Evolutionary conservation across 2,329 filamentous ascomycete genomes (phyloP).

Genomic region (Neopestalotiopsis rosae): DNA sequence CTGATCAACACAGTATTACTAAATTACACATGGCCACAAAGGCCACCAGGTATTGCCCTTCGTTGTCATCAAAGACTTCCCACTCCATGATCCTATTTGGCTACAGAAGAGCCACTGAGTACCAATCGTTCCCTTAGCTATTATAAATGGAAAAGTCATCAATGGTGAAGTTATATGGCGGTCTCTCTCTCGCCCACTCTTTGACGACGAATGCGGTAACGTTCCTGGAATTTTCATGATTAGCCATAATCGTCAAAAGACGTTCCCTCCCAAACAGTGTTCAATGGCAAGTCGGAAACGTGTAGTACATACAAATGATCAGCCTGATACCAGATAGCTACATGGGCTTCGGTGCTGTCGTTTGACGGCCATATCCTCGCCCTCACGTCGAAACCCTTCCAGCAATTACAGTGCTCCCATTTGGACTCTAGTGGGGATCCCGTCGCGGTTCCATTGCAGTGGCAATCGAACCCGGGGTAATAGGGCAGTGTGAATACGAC

Average conservation of each 20-base stretch:
- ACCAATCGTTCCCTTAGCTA: neutral
- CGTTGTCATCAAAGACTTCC: no score
- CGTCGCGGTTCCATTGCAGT: neutral
- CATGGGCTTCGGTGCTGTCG: neutral
- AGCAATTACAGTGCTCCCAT: no score
- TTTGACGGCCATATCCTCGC: neutral
- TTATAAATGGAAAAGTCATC: neutral
- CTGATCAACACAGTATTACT: no score
- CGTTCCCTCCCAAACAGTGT: neutral
- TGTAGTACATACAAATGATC: neutral
- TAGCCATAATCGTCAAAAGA: neutral
- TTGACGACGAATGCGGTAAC: neutral
- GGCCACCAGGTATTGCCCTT: no score
- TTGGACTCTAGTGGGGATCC: neutral
- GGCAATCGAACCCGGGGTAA: neutral
- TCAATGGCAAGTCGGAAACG: no score
- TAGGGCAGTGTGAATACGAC: neutral
- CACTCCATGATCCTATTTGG: neutral
- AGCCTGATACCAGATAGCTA: neutral
- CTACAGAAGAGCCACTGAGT: neutral
- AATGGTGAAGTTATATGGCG: slow-evolving; percentile 8
- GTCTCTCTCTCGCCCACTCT: slow-evolving; percentile 11
- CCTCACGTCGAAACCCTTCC: neutral
- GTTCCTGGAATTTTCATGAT: neutral
- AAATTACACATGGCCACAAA: no score